Conservation (phyloP, 202 grass and related monocot species). For the Panicum virgatum region DNA sequence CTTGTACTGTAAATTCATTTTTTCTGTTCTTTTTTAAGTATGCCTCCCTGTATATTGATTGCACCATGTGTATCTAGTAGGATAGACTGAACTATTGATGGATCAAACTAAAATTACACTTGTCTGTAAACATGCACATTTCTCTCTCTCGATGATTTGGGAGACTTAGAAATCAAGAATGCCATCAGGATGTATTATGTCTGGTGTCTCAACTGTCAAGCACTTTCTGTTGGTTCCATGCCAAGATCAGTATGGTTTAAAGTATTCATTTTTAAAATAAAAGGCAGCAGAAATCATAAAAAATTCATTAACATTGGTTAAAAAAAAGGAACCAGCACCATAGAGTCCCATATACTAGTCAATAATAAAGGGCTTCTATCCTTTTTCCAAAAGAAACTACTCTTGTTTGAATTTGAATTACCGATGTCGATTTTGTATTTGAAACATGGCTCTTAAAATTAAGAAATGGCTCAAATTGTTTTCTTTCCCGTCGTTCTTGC, state of each 20-base stretch:
- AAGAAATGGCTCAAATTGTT: background rate
- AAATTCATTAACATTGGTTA: background rate
- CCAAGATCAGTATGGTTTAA: background rate
- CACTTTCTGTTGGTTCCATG: background rate
- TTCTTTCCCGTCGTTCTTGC: no score
- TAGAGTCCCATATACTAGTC: background rate
- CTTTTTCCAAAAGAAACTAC: background rate
- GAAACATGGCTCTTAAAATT: background rate
- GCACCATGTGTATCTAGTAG: background rate
- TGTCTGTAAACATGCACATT: background rate
- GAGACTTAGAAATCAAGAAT: background rate
- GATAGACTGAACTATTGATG: slow-evolving; percentile 1
- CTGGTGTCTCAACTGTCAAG: background rate
- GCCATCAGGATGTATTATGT: background rate
- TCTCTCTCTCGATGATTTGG: background rate
- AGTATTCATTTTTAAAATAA: background rate
- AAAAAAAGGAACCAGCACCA: background rate
- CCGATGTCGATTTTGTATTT: background rate
- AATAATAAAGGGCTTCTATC: background rate
- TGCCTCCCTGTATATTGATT: slow-evolving; percentile 15
- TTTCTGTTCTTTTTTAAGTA: background rate
- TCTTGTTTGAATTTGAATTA: background rate
- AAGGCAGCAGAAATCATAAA: background rate
- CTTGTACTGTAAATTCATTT: slow-evolving; percentile 29
- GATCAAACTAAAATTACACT: background rate